Evolutionary conservation across 768 basidiomycete species (phyloP).

Genomic region (Amanita molliuscula): DNA sequence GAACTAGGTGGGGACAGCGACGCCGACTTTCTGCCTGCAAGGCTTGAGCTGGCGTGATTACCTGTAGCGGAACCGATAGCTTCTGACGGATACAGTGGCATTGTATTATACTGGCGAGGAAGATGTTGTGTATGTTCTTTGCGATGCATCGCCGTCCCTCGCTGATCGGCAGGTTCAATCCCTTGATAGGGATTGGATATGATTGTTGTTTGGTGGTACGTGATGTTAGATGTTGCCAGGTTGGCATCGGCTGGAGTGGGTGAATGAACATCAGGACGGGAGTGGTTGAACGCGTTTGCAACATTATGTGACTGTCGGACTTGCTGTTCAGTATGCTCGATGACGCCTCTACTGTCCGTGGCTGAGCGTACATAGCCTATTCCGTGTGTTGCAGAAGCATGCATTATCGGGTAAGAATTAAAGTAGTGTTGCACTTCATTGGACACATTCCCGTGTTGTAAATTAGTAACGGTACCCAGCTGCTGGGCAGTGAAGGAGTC

Average conservation of each 20-base stretch:
- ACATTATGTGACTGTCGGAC: neutral
- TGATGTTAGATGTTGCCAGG: neutral
- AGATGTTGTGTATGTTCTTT: neutral
- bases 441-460: neutral
- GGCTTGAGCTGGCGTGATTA: neutral
- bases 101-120: neutral
- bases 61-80: neutral
- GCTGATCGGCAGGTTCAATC: neutral
- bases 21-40: neutral
- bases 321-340: neutral
- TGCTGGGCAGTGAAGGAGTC: slow-evolving; percentile 18
- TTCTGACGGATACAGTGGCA: neutral
- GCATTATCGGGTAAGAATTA: slow-evolving; percentile 17
- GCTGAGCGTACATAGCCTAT: neutral
- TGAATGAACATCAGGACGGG: neutral
- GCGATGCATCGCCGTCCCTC: neutral
- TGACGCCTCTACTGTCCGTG: neutral
- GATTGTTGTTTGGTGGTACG: neutral
- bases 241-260: neutral
- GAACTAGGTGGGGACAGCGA: neutral
- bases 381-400: neutral
- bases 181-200: neutral
- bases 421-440: slow-evolving; percentile 12
- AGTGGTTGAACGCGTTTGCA: neutral
- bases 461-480: slow-evolving; percentile 5